These are phyloP conservation scores for Trametes sp. DNA, from an alignment of 1,284 basidiomycete genomes.

Conservation along the genomic window DNA sequence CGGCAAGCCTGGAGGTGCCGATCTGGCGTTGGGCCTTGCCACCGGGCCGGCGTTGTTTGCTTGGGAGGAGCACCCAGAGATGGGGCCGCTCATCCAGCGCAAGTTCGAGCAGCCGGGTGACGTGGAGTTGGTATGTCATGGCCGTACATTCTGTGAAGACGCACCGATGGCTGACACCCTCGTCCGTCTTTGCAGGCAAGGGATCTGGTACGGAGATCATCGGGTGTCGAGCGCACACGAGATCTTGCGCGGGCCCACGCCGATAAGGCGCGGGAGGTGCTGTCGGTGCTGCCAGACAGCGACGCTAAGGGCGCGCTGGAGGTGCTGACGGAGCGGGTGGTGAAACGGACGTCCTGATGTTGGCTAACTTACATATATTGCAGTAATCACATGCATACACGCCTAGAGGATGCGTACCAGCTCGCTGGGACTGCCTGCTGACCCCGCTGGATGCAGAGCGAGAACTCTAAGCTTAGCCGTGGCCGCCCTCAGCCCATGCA, in stretches of 20 bases:
- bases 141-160: slow-evolving; percentile 4
- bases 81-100: slow-evolving; percentile 85
- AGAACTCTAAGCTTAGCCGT: slow-evolving; percentile 15
- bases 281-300: slow-evolving; percentile 82
- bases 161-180: slow-evolving; percentile 15
- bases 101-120: slow-evolving; percentile 88
- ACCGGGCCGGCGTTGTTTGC: slow-evolving; percentile 96
- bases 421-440: slow-evolving; percentile 11
- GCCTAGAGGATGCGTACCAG: slow-evolving; percentile 25
- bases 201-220: slow-evolving; percentile 75
- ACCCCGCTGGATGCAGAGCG: slow-evolving; percentile 3
- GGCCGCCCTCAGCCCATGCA: background rate
- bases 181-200: slow-evolving; percentile 61
- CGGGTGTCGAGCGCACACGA: slow-evolving; percentile 83
- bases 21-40: slow-evolving; percentile 87
- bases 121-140: slow-evolving; percentile 75
- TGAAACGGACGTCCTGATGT: slow-evolving; percentile 60
- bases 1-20: slow-evolving; percentile 89
- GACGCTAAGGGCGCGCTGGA: slow-evolving; percentile 81
- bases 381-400: slow-evolving; percentile 33
- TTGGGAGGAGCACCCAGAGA: slow-evolving; percentile 87
- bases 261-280: slow-evolving; percentile 75
- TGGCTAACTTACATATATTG: slow-evolving; percentile 26
- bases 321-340: slow-evolving; percentile 66
- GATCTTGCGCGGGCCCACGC: slow-evolving; percentile 84